Conservation (phyloP, 2,329 filamentous ascomycete genomes). For the Alternaria gaisen region DNA sequence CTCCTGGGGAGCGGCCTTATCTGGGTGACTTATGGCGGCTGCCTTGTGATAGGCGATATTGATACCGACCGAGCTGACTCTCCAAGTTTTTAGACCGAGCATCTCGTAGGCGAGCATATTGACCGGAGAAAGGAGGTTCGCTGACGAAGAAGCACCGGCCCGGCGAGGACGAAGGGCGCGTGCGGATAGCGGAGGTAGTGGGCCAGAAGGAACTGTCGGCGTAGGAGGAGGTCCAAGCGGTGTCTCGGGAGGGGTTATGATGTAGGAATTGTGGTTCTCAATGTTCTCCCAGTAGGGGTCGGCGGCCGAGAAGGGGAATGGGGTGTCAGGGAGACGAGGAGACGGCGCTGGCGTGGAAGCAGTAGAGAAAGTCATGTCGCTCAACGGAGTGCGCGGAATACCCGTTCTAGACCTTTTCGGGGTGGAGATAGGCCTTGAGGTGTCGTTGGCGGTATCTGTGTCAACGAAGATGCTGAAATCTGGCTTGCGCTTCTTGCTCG, state of each 20-base stretch:
- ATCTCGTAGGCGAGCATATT: constrained; percentile 30
- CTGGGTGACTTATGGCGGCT: constrained; percentile 31
- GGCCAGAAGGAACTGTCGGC: constrained; percentile 4
- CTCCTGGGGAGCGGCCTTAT: constrained; percentile 24
- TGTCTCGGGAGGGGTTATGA: background rate
- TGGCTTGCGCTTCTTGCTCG: constrained; percentile 19
- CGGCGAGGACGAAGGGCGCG: background rate
- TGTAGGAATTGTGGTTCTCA: constrained; percentile 28
- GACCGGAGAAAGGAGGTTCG: constrained; percentile 8
- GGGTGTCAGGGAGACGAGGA: constrained; percentile 15
- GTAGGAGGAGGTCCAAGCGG: background rate
- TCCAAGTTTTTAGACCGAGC: constrained; percentile 26
- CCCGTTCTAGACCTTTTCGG: constrained; percentile 18
- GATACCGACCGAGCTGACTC: constrained; percentile 22
- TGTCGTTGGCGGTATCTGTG: background rate
- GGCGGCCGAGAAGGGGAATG: constrained; percentile 16
- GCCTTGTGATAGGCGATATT: constrained; percentile 26
- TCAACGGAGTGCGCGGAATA: constrained; percentile 18
- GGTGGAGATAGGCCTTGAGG: background rate
- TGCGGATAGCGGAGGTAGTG: constrained; percentile 3
- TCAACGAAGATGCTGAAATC: constrained; percentile 29
- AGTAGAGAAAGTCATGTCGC: constrained; percentile 8
- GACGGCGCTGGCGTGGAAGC: constrained; percentile 21
- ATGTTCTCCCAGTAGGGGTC: constrained; percentile 28
- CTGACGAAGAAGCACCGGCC: background rate